phyloP scores from a whole-genome alignment of 1,139 yeast genomes.

The Taphrina pruni region DNA sequence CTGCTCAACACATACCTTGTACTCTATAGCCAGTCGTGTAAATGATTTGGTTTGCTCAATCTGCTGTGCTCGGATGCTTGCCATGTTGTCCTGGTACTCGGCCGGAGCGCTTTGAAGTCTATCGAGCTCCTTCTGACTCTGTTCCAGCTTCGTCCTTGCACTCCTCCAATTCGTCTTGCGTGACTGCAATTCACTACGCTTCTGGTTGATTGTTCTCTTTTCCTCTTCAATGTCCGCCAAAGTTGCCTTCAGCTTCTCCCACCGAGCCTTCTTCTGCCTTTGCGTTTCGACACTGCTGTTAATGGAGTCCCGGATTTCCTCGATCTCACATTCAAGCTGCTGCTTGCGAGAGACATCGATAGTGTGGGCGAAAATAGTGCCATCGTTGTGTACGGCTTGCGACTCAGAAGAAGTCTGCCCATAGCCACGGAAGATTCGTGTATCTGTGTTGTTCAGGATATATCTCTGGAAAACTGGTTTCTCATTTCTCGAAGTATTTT shows the following conservation, averaged over 20 bases:
- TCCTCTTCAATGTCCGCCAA: slow-evolving; percentile 5
- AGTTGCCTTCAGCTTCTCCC: slow-evolving; percentile 15
- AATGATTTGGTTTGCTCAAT: slow-evolving; percentile 3
- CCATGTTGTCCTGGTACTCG: slow-evolving; percentile 48
- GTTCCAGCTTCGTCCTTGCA: slow-evolving; percentile 22
- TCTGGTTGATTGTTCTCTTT: slow-evolving; percentile 10
- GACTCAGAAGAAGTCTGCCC: slow-evolving; percentile 22
- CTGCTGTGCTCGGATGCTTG: slow-evolving; percentile 46
- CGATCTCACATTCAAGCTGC: slow-evolving; percentile 17
- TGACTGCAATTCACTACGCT: slow-evolving; percentile 17
- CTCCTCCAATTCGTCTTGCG: slow-evolving; percentile 9
- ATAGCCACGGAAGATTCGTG: slow-evolving; percentile 28
- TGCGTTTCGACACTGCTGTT: slow-evolving; percentile 17
- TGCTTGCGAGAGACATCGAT: slow-evolving; percentile 7
- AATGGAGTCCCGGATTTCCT: slow-evolving; percentile 19
- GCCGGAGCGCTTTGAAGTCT: slow-evolving; percentile 39
- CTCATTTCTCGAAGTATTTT: slow-evolving; percentile 7
- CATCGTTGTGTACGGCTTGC: slow-evolving; percentile 29
- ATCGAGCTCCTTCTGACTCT: slow-evolving; percentile 31
- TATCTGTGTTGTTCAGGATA: slow-evolving; percentile 25
- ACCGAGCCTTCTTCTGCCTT: slow-evolving; percentile 31
- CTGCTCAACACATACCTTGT: slow-evolving; percentile 14
- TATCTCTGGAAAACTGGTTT: slow-evolving; percentile 21
- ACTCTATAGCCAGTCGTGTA: background rate
- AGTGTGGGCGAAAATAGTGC: slow-evolving; percentile 17